These are phyloP conservation scores for Abortiporus biennis DNA, from an alignment of 1,284 basidiomycete genomes.

Conservation along the genomic window DNA sequence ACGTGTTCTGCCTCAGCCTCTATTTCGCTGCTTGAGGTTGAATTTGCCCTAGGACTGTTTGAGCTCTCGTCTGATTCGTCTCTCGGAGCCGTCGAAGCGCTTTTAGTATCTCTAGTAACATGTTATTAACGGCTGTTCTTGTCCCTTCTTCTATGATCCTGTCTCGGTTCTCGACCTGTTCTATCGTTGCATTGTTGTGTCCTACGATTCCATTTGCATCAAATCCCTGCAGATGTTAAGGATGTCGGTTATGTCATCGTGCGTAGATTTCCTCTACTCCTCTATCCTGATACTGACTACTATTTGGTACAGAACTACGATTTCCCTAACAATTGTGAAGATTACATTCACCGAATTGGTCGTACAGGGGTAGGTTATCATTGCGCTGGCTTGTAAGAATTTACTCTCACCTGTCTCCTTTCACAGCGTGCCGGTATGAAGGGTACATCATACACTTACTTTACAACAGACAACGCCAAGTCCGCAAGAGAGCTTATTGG, in stretches of 20 bases:
- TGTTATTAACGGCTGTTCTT: conserved; percentile 51
- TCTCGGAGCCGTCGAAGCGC: conserved; percentile 57
- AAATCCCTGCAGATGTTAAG: conserved; percentile 71
- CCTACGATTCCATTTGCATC: conserved; percentile 19
- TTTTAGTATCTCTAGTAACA: conserved; percentile 35
- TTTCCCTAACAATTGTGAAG: conserved; percentile 95
- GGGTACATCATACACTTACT: conserved; percentile 94
- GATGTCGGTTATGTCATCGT: conserved; percentile 91
- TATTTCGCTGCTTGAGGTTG: conserved; percentile 22
- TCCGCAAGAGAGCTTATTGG: conserved; percentile 86
- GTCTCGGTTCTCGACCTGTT: conserved; percentile 25
- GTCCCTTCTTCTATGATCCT: conserved; percentile 22
- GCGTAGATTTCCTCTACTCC: too few relatives aligned
- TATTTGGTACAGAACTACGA: conserved; percentile 80
- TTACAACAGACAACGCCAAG: conserved; percentile 93
- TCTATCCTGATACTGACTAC: too few relatives aligned
- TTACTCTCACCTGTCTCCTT: conserved; percentile 14
- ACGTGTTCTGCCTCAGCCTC: conserved; percentile 32
- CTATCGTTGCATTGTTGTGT: conserved; percentile 30
- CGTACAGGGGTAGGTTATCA: conserved; percentile 67
- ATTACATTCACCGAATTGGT: conserved; percentile 92
- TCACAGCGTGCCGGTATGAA: conserved; percentile 80
- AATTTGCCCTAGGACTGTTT: conserved; percentile 30
- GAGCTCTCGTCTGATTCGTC: too few relatives aligned
- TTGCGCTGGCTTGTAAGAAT: neutral